Base-by-base conservation (phyloP, 2,329 filamentous ascomycete species). In the Fusarium lyarnte region DNA sequence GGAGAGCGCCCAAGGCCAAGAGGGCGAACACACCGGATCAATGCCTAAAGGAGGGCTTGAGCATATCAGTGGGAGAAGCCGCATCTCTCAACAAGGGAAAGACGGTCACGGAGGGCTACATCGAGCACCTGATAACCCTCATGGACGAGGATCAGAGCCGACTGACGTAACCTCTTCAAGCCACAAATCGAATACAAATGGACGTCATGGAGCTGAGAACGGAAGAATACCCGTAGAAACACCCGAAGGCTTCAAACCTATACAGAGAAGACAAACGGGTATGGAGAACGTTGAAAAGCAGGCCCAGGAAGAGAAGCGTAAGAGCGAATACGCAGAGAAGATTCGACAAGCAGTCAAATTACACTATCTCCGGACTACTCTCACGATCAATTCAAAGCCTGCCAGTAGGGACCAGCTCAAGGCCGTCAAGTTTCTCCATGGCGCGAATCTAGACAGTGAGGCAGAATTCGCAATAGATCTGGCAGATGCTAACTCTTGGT, bases 361-460 rank as follows among this genome's bases (percentile, higher is more conserved):
- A 6, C 36, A 54, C 2, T 54, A 54, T 10, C 36, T 54, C 2
- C 52, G 52, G 8, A 31, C 52, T 29, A 54, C 52, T 31, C 27
- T 54, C 21, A 43, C 19, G 25, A 54, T 31, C 3, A 23, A 42
- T 42, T 31, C 36, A 5, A 41, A 31, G 14, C 23, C 36, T 42
- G 35, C 52, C 3, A 42, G 36, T 14, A 42, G 52, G 2, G 27
- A 42, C 8, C 52, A 54, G 25, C 52, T 42, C 36, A 54, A 43
- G 12, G 52, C 52, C 23, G 52, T 54, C 21, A 54, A 29, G 6
- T 54, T 54, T 43, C 52, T 54, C 3, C 52, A 54, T 11, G 52
- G 52, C 16, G 25, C 36, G 11, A 54, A 54, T 31, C 21, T 54
- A 19, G 31, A 54, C 27, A 54, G 52, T 54, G 27, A 54, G 52